Conservation (phyloP, 2,329 filamentous ascomycete genomes). For the Colletotrichum truncatum region DNA sequence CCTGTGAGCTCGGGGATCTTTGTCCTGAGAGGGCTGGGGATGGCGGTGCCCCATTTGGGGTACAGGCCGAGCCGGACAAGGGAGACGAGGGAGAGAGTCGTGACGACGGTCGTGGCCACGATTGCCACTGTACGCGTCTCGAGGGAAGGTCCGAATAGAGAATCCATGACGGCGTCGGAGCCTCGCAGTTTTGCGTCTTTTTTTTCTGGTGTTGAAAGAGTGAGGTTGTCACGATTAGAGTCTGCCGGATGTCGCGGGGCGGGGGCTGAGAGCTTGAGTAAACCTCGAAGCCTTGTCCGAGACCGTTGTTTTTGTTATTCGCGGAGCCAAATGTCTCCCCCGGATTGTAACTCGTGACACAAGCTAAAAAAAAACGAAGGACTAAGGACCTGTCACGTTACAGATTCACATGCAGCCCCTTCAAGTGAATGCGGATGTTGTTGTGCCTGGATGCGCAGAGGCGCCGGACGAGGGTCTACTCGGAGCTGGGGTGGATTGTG, state of each 20-base stretch:
- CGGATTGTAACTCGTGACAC: neutral
- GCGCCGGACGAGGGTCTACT: neutral
- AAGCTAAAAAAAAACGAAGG: neutral
- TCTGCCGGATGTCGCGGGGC: neutral
- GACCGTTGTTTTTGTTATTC: neutral
- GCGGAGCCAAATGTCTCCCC: neutral
- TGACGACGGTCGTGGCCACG: slow-evolving; percentile 50
- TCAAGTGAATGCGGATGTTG: neutral
- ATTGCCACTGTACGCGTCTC: slow-evolving; percentile 41
- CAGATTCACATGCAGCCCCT: neutral
- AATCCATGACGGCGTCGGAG: slow-evolving; percentile 42
- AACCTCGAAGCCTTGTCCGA: neutral
- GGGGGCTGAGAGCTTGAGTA: neutral
- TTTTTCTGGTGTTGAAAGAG: neutral
- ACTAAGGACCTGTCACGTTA: neutral
- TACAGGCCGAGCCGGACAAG: slow-evolving; percentile 47
- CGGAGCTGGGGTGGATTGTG: neutral
- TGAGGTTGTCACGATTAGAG: neutral
- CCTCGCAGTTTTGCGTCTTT: no score
- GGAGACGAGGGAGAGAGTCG: slow-evolving; percentile 50
- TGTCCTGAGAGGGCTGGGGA: slow-evolving; percentile 56
- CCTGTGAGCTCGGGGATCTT: slow-evolving; percentile 45
- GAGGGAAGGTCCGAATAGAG: slow-evolving; percentile 34
- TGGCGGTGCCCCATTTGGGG: slow-evolving; percentile 48
- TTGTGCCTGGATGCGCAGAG: no score